Evolutionary conservation across 2,329 filamentous ascomycete genomes (phyloP), one percentile per base, ranked within the genome.

Genomic region (Mycosphaerella sp.): DNA sequence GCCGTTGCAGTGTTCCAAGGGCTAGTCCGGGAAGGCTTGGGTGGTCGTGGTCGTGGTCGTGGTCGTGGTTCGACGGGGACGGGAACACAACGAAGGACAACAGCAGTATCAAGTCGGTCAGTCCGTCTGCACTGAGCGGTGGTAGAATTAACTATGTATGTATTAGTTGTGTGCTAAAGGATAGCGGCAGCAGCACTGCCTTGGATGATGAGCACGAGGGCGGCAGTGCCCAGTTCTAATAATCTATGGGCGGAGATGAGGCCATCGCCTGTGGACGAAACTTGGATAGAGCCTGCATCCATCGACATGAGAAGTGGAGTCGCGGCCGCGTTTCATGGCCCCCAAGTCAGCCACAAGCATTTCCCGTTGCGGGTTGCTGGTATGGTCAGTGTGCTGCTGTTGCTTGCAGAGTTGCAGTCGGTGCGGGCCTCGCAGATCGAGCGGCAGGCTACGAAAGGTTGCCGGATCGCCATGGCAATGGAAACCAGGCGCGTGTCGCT

Each of bases 221-320:
- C 17, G 48, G 40, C 29, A 21, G 21, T 32, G 21, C 29, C 41
- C 31, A 45, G 32, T 42, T 44, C 38, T 51, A 51, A 29, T 45
- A 53, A 50, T 48, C 41, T 50, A 45, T 54, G 39, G 46, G 53
- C 51, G 49, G 56, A 59, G 56, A 59, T 59, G 53, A 54, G 53
- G 43, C 29, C 44, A 48, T 56, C 12, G 51, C 29, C 29, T 32
- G 14, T 31, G 38, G 26, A 29, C 39, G 51, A 54, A 56, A 59
- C 57, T 59, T 54, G 56, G 50, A 54, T 51, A 41, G 39, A 41
- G 56, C 52, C 56, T 55, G 56, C 14, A 17, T 17, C 14, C 51
- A 45, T 48, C 10, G 49, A 29, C 55, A 55, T 47, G 45, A 48
- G 47, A 48, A 48, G 48, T 49, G 55, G 56, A 52, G 34, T 12